phyloP scores from a whole-genome alignment of 495 filamentous ascomycete genomes.

The Trichoderma virens region DNA sequence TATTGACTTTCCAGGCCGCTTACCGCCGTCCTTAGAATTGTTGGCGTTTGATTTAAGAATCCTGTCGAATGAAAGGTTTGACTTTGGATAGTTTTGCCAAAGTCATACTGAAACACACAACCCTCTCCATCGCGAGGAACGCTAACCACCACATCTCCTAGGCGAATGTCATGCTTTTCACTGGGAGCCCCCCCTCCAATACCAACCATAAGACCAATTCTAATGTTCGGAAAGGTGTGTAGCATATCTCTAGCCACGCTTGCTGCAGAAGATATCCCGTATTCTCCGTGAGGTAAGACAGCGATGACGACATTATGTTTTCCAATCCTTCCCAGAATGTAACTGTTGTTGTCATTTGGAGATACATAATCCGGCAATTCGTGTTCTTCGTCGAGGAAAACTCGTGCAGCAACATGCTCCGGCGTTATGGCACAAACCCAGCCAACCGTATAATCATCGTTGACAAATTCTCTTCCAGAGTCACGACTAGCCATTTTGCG shows the following conservation, averaged over 20 bases:
- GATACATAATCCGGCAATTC: slow-evolving; percentile 7
- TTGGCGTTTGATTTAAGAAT: slow-evolving; percentile 28
- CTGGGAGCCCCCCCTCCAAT: slow-evolving; percentile 36
- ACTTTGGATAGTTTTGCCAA: slow-evolving; percentile 21
- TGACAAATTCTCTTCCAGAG: too few relatives aligned
- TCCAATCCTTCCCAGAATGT: slow-evolving; percentile 34
- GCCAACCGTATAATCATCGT: slow-evolving; percentile 37
- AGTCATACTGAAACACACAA: slow-evolving; percentile 27
- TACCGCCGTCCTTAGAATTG: slow-evolving; percentile 17
- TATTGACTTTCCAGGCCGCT: slow-evolving; percentile 14
- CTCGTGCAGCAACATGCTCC: slow-evolving; percentile 38
- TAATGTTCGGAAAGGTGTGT: slow-evolving; percentile 33
- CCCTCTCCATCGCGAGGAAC: slow-evolving; percentile 11
- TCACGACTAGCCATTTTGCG: too few relatives aligned
- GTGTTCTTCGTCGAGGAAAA: slow-evolving; percentile 42
- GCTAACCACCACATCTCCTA: slow-evolving; percentile 24
- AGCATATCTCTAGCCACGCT: slow-evolving; percentile 28
- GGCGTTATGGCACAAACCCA: slow-evolving; percentile 41
- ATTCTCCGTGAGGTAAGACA: slow-evolving; percentile 29
- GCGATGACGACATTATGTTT: slow-evolving; percentile 38
- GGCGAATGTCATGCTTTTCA: slow-evolving; percentile 24
- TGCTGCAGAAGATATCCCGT: slow-evolving; percentile 31
- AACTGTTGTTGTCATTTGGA: slow-evolving; percentile 26
- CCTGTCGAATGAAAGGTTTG: slow-evolving; percentile 21
- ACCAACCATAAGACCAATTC: slow-evolving; percentile 39